Evolutionary conservation across 164 flowering plant species (phyloP).

Genomic region (Dillenia turbinata): DNA sequence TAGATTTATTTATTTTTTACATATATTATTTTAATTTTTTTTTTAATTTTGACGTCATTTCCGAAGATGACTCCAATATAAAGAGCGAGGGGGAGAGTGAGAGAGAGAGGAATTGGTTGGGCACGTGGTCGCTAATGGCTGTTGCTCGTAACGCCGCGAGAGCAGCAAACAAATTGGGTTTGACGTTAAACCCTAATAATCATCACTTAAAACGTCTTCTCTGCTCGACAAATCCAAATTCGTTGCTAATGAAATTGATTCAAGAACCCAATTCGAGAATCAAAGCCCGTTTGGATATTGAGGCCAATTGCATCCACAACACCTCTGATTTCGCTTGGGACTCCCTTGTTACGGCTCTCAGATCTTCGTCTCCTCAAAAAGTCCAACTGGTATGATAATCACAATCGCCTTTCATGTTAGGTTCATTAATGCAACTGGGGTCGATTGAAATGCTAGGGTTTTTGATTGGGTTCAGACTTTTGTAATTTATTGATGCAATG

Average conservation of each 20-base stretch:
- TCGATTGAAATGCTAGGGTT: too few relatives aligned
- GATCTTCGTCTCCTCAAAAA: constrained; percentile 28
- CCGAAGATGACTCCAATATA: too few relatives aligned
- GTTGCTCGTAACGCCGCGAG: too few relatives aligned
- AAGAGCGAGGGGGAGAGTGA: too few relatives aligned
- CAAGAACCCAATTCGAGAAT: constrained; percentile 24
- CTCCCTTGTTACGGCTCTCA: constrained; percentile 26
- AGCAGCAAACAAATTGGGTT: not conserved
- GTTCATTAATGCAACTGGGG: too few relatives aligned
- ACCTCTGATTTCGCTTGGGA: constrained; percentile 27
- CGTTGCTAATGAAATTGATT: constrained; percentile 25
- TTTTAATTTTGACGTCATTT: too few relatives aligned
- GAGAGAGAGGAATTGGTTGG: too few relatives aligned
- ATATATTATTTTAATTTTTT: too few relatives aligned
- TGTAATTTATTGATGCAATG: too few relatives aligned
- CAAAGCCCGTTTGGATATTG: constrained; percentile 33
- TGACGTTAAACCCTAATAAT: not conserved
- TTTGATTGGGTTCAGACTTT: too few relatives aligned
- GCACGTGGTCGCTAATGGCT: too few relatives aligned
- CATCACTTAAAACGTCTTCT: not conserved
- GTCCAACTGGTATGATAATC: constrained; percentile 29
- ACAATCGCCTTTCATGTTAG: not conserved
- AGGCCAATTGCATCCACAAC: constrained; percentile 9
- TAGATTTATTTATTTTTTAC: too few relatives aligned
- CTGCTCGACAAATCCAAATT: constrained; percentile 4